Base-by-base conservation (phyloP, 139 green algal species). In the Asterochloris sp. region DNA sequence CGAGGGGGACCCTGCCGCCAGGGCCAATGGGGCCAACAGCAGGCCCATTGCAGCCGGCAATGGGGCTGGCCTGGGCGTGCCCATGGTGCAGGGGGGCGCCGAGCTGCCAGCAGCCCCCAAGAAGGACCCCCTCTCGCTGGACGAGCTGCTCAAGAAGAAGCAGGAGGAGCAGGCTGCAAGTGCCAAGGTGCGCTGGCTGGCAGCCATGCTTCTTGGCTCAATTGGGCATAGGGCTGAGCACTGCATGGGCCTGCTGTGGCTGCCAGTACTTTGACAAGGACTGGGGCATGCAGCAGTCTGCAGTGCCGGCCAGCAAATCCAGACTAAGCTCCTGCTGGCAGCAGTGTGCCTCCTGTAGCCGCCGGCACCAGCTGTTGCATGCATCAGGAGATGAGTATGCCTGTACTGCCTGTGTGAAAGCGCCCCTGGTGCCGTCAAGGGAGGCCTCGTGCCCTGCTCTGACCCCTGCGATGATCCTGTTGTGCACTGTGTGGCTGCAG, bases 111-210 rank as follows among this genome's bases (percentile, higher is more conserved):
- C 12, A 61, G 62, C 19, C 61, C 60, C 54, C n/a, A 79, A 69
- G 27, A 77, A 63, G 54, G 89, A 98, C 91, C 95, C 95, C 1
- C 88, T 98, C 24, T 97, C 95, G 0, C 84, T 98, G 81, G 95
- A 98, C 81, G 95, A 98, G 88, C 87, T 98, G 61, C 86, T 98
- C 21, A 93, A 89, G 71, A 95, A 95, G 85, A 92, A 91, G 83
- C 90, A 96, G 81, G 85, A 90, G 67, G 91, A 96, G 86, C 84
- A 93, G 83, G 90, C 91, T 80, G 91, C 87, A 60, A 89, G 91
- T 61, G 89, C 94, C 28, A 96, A 95, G 91, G 92, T 95, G 79
- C 24, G 9, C 10, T 23, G n/a, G 38, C 38, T 54, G 2, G 38
- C 38, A 54, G 38, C 38, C 38, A 54, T 54, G 38, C 38, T 54